Evolutionary conservation across 805 yeast genomes (phyloP), one percentile per base, ranked within the genome.

Genomic region (Starmera caribaea): DNA sequence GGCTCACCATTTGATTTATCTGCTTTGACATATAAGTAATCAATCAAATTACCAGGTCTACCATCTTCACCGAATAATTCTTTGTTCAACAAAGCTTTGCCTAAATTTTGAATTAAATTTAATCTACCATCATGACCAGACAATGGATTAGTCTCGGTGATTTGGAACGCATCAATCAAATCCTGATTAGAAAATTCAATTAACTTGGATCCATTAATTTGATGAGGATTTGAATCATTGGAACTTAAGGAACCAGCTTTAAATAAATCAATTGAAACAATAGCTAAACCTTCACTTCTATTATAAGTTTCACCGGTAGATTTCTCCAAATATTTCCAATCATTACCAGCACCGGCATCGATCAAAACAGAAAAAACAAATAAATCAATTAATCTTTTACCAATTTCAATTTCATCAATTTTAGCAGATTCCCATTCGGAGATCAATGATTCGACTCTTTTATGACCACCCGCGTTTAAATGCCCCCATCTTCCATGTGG

Each of bases 401-500:
- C 73, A 24, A 71, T 66, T 41, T 76, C 81, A 12, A 60, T 44
- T 28, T 57, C 56, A 44, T 59, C 62, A 17, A 56, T 43, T 3
- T 43, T 35, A n/a, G 42, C 51, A 2, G 48, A 16, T 30, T 56
- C 41, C 69, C 77, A 70, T 26, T 50, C 41, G 3, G 44, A 49
- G 24, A 76, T 65, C 41, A 76, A 50, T 3, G 46, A 41, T 15
- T 66, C 69, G 33, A 77, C 61, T 32, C 83, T 66, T 29, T 52
- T 50, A 27, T 48, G 51, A n/a, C 63, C 68, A 31, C 73, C 73
- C 29, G 69, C 73, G 48, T 76, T 74, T 50, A 78, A 66, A 53
- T 78, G 84, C 48, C 76, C 81, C 74, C 78, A 77, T 41, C 85
- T 63, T 2, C 84, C 84, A 54, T 78, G 84, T 8, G 80, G 76